These are phyloP conservation scores for Trichophaea hybrida DNA, from an alignment of 2,329 filamentous ascomycete species.

Conservation along the genomic window DNA sequence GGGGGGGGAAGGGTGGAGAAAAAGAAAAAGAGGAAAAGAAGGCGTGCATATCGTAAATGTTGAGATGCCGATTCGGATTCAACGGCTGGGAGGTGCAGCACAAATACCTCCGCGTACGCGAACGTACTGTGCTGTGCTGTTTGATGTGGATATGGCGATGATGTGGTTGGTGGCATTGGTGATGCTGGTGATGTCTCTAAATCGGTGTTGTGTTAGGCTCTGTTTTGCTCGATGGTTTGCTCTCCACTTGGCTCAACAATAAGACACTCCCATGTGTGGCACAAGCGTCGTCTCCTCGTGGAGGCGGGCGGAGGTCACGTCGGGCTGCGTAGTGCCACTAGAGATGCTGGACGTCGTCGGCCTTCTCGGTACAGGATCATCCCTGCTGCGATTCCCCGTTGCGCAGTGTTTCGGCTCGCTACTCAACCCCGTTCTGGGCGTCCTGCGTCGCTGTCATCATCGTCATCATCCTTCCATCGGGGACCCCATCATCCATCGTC, in stretches of 20 bases:
- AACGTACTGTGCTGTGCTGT: too few species aligned
- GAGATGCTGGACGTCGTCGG: background rate
- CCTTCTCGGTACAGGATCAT: slow-evolving; percentile 1
- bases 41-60: too few species aligned
- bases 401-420: background rate
- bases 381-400: background rate
- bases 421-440: slow-evolving; percentile 1
- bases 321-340: background rate
- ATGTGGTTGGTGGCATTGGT: too few species aligned
- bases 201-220: background rate
- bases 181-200: too few species aligned
- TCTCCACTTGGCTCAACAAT: background rate
- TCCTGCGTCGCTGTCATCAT: background rate
- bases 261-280: background rate
- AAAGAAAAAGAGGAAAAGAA: too few species aligned
- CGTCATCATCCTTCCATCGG: background rate
- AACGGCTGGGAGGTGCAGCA: too few species aligned
- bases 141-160: too few species aligned
- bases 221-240: background rate
- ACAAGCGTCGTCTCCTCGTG: background rate
- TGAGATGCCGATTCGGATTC: too few species aligned
- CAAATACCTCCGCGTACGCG: too few species aligned
- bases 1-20: too few species aligned
- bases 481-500: background rate
- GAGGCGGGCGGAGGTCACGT: background rate